Evolutionary conservation across 176 grass and related monocot species (phyloP).

Genomic region (Pontederia crassipes): DNA sequence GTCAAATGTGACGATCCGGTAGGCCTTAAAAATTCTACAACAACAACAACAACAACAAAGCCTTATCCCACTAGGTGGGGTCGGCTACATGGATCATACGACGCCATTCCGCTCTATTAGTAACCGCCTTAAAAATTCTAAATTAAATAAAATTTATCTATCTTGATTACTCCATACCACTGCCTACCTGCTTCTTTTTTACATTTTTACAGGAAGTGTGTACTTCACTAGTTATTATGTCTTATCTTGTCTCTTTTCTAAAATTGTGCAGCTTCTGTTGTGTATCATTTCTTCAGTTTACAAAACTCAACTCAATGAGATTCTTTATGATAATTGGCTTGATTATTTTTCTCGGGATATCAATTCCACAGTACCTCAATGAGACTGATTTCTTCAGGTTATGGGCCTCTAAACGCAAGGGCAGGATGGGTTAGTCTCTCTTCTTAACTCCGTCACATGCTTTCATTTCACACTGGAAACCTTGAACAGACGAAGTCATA

Average conservation of each 20-base stretch:
- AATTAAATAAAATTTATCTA: no score
- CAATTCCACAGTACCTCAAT: conserved; percentile 39
- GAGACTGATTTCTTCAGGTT: conserved; percentile 37
- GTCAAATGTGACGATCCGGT: no score
- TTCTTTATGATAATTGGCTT: conserved; percentile 38
- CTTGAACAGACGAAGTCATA: no score
- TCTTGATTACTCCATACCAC: no score
- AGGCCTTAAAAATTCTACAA: no score
- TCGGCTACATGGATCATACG: no score
- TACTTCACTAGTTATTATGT: background rate
- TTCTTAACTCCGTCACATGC: background rate
- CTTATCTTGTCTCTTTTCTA: background rate
- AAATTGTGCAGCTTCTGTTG: conserved; percentile 38
- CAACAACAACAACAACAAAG: no score
- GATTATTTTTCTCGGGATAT: conserved; percentile 46
- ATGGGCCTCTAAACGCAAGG: conserved; percentile 33
- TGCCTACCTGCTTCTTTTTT: background rate
- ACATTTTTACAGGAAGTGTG: background rate
- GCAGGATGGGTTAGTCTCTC: conserved; percentile 38
- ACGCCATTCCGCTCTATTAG: no score
- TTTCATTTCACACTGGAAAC: background rate
- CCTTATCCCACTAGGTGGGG: no score
- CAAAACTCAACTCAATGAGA: conserved; percentile 51
- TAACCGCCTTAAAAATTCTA: no score
- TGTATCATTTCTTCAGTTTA: conserved; percentile 46